Conservation (phyloP, 1,284 basidiomycete species). For the Rhizoctonia solani region DNA sequence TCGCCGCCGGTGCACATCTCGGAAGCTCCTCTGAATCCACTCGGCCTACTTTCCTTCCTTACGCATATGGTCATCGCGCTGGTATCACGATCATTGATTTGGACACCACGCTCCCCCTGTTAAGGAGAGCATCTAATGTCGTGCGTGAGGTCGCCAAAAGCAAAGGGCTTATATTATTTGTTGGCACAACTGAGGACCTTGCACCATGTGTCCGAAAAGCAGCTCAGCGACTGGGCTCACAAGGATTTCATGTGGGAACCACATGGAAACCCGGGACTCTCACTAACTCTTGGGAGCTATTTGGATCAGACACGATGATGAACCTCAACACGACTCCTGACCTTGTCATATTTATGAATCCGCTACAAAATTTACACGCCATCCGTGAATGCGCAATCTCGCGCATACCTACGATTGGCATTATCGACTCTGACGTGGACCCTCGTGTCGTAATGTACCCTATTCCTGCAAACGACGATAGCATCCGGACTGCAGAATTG, state of each 20-base stretch:
- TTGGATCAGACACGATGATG: conserved; percentile 63
- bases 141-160: conserved; percentile 80
- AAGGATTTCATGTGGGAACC: conserved; percentile 81
- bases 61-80: conserved; percentile 90
- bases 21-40: conserved; percentile 85
- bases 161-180: conserved; percentile 87
- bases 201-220: conserved; percentile 78
- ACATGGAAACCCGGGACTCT: conserved; percentile 94
- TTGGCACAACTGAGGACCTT: conserved; percentile 84
- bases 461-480: conserved; percentile 98
- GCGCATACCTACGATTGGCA: conserved; percentile 85
- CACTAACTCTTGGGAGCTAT: conserved; percentile 85
- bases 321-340: conserved; percentile 75
- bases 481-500: conserved; percentile 85
- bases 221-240: conserved; percentile 72
- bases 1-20: conserved; percentile 92
- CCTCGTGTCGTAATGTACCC: conserved; percentile 97
- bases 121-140: conserved; percentile 88
- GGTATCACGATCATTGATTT: conserved; percentile 94
- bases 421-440: conserved; percentile 95
- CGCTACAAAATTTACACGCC: conserved; percentile 77
- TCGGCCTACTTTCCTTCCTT: conserved; percentile 88
- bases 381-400: conserved; percentile 84
- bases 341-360: conserved; percentile 88
- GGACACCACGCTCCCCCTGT: conserved; percentile 88